Percentiles rank a stretch among this genome's conserved stretches.
Evolutionary conservation across 2,329 filamentous ascomycete species (phyloP).

Genomic region (Hirsutella minnesotensis): DNA sequence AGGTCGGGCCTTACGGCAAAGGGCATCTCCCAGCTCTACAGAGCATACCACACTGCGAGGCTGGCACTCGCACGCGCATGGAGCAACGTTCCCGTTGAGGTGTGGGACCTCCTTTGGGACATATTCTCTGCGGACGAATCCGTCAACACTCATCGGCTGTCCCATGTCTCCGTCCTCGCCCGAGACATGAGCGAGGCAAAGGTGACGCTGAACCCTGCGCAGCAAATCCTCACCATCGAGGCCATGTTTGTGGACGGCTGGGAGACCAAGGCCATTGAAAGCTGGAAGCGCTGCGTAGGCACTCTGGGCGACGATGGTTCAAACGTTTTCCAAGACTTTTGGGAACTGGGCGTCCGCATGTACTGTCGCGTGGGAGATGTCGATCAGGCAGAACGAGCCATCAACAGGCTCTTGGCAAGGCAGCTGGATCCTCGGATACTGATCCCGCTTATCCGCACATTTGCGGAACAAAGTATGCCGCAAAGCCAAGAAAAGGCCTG

Average conservation of each 20-base stretch:
- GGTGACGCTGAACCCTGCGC: conserved; percentile 38
- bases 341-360: conserved; percentile 55
- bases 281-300: conserved; percentile 48
- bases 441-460: conserved; percentile 58
- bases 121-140: conserved; percentile 40
- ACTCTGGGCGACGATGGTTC: conserved; percentile 35
- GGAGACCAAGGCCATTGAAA: conserved; percentile 45
- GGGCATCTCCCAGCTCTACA: conserved; percentile 32
- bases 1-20: conserved; percentile 17
- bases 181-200: conserved; percentile 54
- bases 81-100: conserved; percentile 42
- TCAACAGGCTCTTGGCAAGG: conserved; percentile 39
- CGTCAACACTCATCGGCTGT: conserved; percentile 41
- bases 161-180: conserved; percentile 48
- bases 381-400: conserved; percentile 44
- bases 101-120: conserved; percentile 57
- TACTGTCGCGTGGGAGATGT: conserved; percentile 44
- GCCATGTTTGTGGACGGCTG: conserved; percentile 53
- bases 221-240: conserved; percentile 57
- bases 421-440: conserved; percentile 42
- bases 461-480: conserved; percentile 38
- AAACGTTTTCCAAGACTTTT: conserved; percentile 41
- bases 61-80: conserved; percentile 32
- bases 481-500: conserved; percentile 47
- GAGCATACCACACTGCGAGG: conserved; percentile 35